Base-by-base conservation (phyloP, 148 eudicot genomes). In the Silene uniflora region DNA sequence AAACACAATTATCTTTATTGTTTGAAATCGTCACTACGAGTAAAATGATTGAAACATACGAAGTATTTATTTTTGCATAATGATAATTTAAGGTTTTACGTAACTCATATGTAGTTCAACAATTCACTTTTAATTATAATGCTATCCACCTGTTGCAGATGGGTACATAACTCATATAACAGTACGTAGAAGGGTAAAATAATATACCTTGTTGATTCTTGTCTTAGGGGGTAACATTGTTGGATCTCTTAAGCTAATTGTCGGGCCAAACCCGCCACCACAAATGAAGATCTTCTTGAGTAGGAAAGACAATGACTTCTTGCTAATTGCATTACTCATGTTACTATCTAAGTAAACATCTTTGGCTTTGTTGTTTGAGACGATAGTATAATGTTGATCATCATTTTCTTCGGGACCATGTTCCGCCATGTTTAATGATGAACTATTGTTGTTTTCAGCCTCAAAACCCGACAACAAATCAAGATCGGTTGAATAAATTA, bases 171-270 rank as follows among this genome's bases (percentile, higher is more conserved):
- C 9, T 39, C 44, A 32, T 39, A 39, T 39, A 39, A 39, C 7
- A 39, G 9, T n/a, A n/a, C n/a, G n/a, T 6, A 39, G 44, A 39
- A 39, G 1, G 39, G 44, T 39, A 39, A 39, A 39, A 39, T 39
- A 47, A 47, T 35, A 22, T 78, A 92, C 97, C 97, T 93, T 93
- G 71, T 86, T 87, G 75, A 91, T 75, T 78, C 83, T 93, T 60
- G 94, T 81, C 67, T 78, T 80, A 42, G 81, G 80, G 5, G 84
- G 87, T 23, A 82, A 81, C 75, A 78, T 68, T 6, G 54, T 68
- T 39, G 89, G 87, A 87, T 89, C 91, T 80, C 81, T 82, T 61
- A 87, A 72, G 47, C 83, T 81, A 42, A 77, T 85, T n/a, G 77
- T 52, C 1, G 81, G 89, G 10, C 68, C 62, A 18, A 88, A 66